Evolutionary conservation across 1,284 basidiomycete genomes (phyloP).

Genomic region (Ganoderma multipileum): DNA sequence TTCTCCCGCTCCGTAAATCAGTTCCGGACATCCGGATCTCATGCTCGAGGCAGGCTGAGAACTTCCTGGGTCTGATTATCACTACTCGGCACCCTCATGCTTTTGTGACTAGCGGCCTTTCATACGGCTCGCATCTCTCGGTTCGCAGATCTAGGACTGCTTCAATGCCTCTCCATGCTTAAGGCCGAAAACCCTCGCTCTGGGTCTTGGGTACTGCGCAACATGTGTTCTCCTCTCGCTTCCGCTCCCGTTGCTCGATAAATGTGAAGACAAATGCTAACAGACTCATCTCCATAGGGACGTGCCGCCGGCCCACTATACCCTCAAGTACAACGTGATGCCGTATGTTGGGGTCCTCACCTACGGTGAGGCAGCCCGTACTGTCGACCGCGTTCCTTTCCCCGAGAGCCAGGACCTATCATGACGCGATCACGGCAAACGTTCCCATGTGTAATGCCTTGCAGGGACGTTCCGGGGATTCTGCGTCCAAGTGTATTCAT

Average conservation of each 20-base stretch:
- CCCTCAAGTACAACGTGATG: slow-evolving; percentile 90
- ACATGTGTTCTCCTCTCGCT: slow-evolving; percentile 3
- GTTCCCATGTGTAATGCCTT: slow-evolving; percentile 16
- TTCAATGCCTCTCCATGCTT: not conserved
- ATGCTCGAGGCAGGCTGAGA: not conserved
- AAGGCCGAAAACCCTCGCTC: too few relatives aligned
- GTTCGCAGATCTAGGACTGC: not conserved
- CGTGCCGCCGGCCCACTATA: slow-evolving; percentile 70
- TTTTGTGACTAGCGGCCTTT: not conserved
- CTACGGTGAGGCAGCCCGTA: slow-evolving; percentile 77
- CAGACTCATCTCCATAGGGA: slow-evolving; percentile 51
- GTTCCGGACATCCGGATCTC: not conserved
- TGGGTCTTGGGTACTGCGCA: slow-evolving; percentile 3
- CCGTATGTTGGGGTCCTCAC: slow-evolving; percentile 84
- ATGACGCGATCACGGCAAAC: slow-evolving; percentile 21
- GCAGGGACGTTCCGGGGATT: slow-evolving; percentile 11
- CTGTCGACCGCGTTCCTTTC: slow-evolving; percentile 58
- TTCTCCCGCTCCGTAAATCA: not conserved
- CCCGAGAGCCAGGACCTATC: slow-evolving; percentile 49
- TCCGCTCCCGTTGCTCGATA: slow-evolving; percentile 14
- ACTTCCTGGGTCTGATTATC: not conserved
- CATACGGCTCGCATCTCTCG: not conserved
- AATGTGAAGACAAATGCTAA: slow-evolving; percentile 23
- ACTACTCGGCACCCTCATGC: slow-evolving; percentile 3
- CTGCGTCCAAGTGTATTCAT: slow-evolving; percentile 23